Evolutionary conservation across 2,329 filamentous ascomycete genomes (phyloP).

Genomic region (Leptographium wingfieldii): DNA sequence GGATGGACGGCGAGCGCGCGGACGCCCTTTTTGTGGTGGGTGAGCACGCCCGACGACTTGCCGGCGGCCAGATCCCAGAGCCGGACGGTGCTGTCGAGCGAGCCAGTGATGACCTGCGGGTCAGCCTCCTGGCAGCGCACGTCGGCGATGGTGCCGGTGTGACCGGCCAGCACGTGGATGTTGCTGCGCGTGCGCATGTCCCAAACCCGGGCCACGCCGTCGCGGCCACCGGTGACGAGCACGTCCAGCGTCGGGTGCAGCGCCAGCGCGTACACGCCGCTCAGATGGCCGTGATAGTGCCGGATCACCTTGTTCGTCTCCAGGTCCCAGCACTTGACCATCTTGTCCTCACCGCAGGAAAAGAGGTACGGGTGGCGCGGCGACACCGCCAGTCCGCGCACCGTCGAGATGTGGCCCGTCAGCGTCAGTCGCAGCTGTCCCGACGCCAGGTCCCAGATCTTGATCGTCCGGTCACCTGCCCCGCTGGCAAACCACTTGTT

Average conservation of each 20-base stretch:
- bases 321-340: conserved; percentile 99
- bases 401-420: conserved; percentile 89
- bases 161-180: conserved; percentile 82
- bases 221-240: conserved; percentile 84
- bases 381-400: conserved; percentile 82
- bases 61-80: conserved; percentile 94
- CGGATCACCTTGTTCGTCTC: conserved; percentile 99
- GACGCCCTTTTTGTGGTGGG: conserved; percentile 97
- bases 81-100: conserved; percentile 79
- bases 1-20: conserved; percentile 75
- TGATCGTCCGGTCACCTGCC: conserved; percentile 91
- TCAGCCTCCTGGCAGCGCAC: conserved; percentile 92
- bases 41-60: conserved; percentile 90
- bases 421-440: conserved; percentile 75
- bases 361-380: conserved; percentile 93
- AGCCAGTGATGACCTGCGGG: conserved; percentile 88
- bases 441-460: conserved; percentile 93
- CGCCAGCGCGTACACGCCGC: conserved; percentile 84
- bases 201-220: conserved; percentile 92
- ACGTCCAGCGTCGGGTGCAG: conserved; percentile 94
- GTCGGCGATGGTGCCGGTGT: conserved; percentile 81
- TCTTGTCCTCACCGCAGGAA: conserved; percentile 96
- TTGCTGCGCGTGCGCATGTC: conserved; percentile 97
- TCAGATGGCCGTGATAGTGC: conserved; percentile 94
- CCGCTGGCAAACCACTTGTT: conserved; percentile 98